Percentiles rank a stretch among this genome's conserved stretches.
These are phyloP conservation scores for Lactifluus rugatus DNA, from an alignment of 768 basidiomycete genomes.

Conservation along the genomic window DNA sequence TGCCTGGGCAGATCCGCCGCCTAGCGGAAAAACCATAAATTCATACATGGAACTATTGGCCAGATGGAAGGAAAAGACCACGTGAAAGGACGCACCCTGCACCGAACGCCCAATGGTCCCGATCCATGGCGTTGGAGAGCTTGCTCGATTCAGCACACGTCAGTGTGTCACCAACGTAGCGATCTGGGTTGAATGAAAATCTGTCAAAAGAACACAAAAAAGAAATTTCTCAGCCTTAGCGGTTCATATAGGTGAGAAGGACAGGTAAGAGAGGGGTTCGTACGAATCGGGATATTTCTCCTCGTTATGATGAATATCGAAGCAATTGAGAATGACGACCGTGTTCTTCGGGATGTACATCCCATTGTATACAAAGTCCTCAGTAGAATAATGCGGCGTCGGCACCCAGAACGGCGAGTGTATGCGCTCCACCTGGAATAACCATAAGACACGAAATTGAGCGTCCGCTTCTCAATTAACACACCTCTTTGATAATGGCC, in stretches of 20 bases:
- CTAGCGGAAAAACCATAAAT: slow-evolving; percentile 18
- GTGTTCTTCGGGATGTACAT: slow-evolving; percentile 27
- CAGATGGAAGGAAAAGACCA: too few relatives aligned
- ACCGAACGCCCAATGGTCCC: slow-evolving; percentile 45
- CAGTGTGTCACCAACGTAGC: slow-evolving; percentile 33
- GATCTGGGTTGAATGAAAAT: slow-evolving; percentile 33
- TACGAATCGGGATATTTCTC: slow-evolving; percentile 33
- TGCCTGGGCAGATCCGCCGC: slow-evolving; percentile 35
- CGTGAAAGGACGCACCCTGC: slow-evolving; percentile 30
- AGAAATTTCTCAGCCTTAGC: not conserved
- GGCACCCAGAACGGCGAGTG: slow-evolving; percentile 26
- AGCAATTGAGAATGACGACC: slow-evolving; percentile 24
- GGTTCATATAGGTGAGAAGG: slow-evolving; percentile 5
- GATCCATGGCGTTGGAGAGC: slow-evolving; percentile 32
- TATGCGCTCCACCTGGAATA: slow-evolving; percentile 20
- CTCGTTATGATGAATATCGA: slow-evolving; percentile 24
- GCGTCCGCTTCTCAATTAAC: not conserved
- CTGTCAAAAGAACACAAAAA: too few relatives aligned
- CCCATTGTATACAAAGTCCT: slow-evolving; percentile 27
- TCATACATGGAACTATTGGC: too few relatives aligned
- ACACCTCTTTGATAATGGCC: slow-evolving; percentile 25
- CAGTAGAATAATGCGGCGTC: slow-evolving; percentile 24
- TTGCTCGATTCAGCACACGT: slow-evolving; percentile 37
- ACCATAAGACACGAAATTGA: not conserved
- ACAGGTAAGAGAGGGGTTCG: slow-evolving; percentile 17